Evolutionary conservation across 352 stramenopile species (phyloP), one percentile per base, ranked within the genome.

Genomic region (Phytopythium chamaehyphon): DNA sequence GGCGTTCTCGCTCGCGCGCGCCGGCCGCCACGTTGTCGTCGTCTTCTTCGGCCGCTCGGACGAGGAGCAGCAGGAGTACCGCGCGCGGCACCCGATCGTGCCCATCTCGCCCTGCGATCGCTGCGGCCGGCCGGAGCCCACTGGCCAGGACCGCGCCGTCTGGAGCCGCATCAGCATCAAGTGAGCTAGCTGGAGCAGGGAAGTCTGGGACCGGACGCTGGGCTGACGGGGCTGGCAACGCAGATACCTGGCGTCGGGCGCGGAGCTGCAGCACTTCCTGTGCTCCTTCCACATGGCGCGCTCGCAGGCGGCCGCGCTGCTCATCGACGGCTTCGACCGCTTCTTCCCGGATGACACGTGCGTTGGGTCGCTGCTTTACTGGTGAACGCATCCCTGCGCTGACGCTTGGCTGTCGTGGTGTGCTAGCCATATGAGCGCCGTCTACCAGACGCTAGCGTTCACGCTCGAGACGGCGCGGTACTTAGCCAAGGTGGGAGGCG

Each of bases 121-220:
- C 11, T 88, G 77, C 46, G 54, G 62, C 3, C 15, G 69, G 10
- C 77, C 74, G 2, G 58, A 57, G n/a, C 68, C 80, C 44, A 85
- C 63, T 2, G 74, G 74, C 36, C 53, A 71, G 38, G 65, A 79
- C 50, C 80, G 70, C 40, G 48, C 64, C 24, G 54, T 73, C 19
- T 86, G 69, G 73, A 56, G 57, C 10, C 64, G 69, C 42, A 84
- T 87, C 47, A 66, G 71, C 59, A 82, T 89, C 71, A 89, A 87
- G 71, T 83, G 62, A 44, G 56, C 53, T 18, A 3, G 44, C 10
- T 40, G 8, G 21, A 14, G 8, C 3, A 1, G 15, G 15, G 8
- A 16, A n/a, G n/a, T n/a, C n/a, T n/a, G n/a, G n/a, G n/a, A n/a
- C n/a, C n/a, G n/a, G n/a, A n/a, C n/a, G n/a, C n/a, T n/a, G n/a